phyloP scores from a whole-genome alignment of 257 asterid genomes.

The Ligustrum vulgare region DNA sequence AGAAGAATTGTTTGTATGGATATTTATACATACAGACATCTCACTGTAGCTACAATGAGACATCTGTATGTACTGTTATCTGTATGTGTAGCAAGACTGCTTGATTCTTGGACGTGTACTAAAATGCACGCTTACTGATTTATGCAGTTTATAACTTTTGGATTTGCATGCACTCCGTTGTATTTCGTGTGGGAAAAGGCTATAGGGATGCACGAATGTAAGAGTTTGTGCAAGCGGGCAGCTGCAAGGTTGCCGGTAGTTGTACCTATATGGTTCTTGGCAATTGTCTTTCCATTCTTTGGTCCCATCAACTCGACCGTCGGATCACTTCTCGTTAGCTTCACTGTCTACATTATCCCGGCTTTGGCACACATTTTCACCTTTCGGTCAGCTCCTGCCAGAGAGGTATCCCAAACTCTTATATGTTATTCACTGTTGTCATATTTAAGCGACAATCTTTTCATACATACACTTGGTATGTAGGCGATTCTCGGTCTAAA shows the following conservation, averaged over 20 bases:
- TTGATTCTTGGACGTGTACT: too few species aligned
- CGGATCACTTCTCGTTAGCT: conserved; percentile 89
- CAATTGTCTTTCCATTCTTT: conserved; percentile 87
- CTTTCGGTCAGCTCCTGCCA: conserved; percentile 70
- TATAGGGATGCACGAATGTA: conserved; percentile 88
- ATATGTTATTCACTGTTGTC: neutral
- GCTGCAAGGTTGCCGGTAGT: conserved; percentile 83
- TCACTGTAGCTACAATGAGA: too few species aligned
- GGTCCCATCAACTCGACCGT: conserved; percentile 95
- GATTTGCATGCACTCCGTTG: conserved; percentile 95
- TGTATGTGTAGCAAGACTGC: too few species aligned
- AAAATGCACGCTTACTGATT: neutral
- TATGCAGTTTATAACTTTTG: conserved; percentile 86
- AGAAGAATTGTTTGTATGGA: too few species aligned
- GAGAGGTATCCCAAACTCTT: conserved; percentile 54
- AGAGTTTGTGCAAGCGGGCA: conserved; percentile 86
- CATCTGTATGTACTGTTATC: too few species aligned
- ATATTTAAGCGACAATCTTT: too few species aligned
- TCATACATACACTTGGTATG: neutral
- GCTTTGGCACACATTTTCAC: conserved; percentile 85
- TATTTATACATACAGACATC: too few species aligned
- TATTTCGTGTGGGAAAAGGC: conserved; percentile 97
- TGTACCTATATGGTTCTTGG: conserved; percentile 92
- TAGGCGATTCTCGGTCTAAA: neutral
- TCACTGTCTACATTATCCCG: conserved; percentile 89